Evolutionary conservation across 352 stramenopile species (phyloP).

Genomic region (Phytophthora meadii): DNA sequence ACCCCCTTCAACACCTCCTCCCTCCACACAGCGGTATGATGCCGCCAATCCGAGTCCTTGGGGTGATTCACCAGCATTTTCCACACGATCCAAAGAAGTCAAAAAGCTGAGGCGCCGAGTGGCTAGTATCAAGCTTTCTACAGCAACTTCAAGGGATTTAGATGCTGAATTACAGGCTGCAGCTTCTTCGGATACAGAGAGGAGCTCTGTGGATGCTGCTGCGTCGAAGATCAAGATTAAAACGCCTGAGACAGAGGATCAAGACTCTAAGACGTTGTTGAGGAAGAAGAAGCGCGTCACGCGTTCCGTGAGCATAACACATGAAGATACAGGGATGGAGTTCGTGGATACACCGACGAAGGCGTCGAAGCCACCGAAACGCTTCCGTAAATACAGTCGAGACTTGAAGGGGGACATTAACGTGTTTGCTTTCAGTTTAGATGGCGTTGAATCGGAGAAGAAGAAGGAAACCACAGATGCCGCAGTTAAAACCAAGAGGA

Average conservation of each 20-base stretch:
- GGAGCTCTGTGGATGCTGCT: slow-evolving; percentile 5
- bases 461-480: background rate
- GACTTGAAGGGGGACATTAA: slow-evolving; percentile 20
- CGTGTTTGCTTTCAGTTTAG: slow-evolving; percentile 15
- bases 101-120: slow-evolving; percentile 36
- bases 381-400: slow-evolving; percentile 36
- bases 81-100: slow-evolving; percentile 34
- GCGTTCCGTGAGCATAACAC: slow-evolving; percentile 33
- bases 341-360: slow-evolving; percentile 59
- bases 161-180: background rate
- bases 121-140: slow-evolving; percentile 27
- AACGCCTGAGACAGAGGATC: background rate
- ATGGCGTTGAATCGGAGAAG: slow-evolving; percentile 8
- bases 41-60: slow-evolving; percentile 2
- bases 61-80: slow-evolving; percentile 16
- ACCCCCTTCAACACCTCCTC: slow-evolving; percentile 4
- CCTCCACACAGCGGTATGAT: slow-evolving; percentile 18
- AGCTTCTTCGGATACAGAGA: slow-evolving; percentile 1
- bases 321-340: slow-evolving; percentile 38
- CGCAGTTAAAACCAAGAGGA: background rate
- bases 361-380: slow-evolving; percentile 45
- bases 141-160: slow-evolving; percentile 1
- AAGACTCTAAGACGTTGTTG: slow-evolving; percentile 2
- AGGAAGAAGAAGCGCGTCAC: slow-evolving; percentile 56
- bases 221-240: background rate